A percentile compares a stretch with the other conserved stretches of the same genome.
Evolutionary conservation across 805 yeast genomes (phyloP).

Genomic region (Tetrapisispora fleetii): DNA sequence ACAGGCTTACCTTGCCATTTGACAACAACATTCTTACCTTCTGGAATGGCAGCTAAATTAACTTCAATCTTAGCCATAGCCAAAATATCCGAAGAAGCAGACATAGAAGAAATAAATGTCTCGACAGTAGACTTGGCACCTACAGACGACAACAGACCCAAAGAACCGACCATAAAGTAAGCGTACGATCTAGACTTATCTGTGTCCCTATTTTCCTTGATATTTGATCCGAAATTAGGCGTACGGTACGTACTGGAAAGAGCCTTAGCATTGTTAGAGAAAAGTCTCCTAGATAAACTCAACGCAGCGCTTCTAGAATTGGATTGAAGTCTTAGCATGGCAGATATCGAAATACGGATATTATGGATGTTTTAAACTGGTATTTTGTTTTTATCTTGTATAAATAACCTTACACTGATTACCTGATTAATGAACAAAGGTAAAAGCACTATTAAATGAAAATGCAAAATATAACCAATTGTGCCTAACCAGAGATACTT

Average conservation of each 20-base stretch:
- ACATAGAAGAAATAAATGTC: slow-evolving; percentile 82
- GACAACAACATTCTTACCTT: slow-evolving; percentile 94
- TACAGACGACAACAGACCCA: slow-evolving; percentile 83
- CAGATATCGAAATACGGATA: too few species aligned
- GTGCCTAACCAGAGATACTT: too few species aligned
- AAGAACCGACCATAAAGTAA: slow-evolving; percentile 95
- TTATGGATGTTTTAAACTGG: too few species aligned
- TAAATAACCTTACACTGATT: too few species aligned
- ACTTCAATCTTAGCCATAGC: slow-evolving; percentile 99
- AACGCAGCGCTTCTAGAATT: background rate
- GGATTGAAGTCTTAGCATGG: background rate
- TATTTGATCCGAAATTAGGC: slow-evolving; percentile 78
- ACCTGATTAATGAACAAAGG: too few species aligned
- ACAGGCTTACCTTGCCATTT: slow-evolving; percentile 99
- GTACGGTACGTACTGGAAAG: slow-evolving; percentile 54
- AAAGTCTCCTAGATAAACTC: background rate
- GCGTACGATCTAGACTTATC: slow-evolving; percentile 79
- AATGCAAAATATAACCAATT: too few species aligned
- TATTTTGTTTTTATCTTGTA: too few species aligned
- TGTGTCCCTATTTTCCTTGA: slow-evolving; percentile 58
- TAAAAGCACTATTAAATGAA: too few species aligned
- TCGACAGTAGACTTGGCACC: slow-evolving; percentile 96
- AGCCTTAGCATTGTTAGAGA: background rate
- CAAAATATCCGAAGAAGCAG: slow-evolving; percentile 97
- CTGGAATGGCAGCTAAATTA: slow-evolving; percentile 84